phyloP scores from a whole-genome alignment of 129 eudicot genomes.

The Flaveria linearis region DNA sequence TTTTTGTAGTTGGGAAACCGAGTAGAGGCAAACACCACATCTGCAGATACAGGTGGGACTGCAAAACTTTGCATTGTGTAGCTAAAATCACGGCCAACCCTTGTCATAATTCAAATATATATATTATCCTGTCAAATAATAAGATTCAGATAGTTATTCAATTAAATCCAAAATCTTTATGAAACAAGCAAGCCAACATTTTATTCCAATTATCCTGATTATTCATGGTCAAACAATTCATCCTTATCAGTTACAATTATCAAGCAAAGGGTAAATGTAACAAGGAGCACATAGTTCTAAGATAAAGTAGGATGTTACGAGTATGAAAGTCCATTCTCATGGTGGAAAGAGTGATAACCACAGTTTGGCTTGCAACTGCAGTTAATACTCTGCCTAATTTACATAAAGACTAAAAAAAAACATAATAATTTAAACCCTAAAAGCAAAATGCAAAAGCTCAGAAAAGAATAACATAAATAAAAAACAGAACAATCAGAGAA shows the following conservation, averaged over 20 bases:
- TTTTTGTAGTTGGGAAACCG: slow-evolving; percentile 73
- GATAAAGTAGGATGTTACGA: too few species aligned
- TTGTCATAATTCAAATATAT: slow-evolving; percentile 50
- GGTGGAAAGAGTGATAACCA: neutral
- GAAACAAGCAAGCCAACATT: slow-evolving; percentile 20
- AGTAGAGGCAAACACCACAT: slow-evolving; percentile 72
- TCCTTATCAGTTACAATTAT: neutral
- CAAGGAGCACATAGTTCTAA: neutral
- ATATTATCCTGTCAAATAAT: slow-evolving; percentile 15
- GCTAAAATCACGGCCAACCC: slow-evolving; percentile 69
- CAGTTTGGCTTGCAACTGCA: neutral
- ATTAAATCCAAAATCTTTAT: slow-evolving; percentile 23
- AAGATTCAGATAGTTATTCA: slow-evolving; percentile 1
- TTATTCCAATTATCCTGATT: neutral
- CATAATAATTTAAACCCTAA: slow-evolving; percentile 24
- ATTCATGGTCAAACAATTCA: slow-evolving; percentile 21
- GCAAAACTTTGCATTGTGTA: slow-evolving; percentile 66
- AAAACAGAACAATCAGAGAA: too few species aligned
- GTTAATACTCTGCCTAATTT: neutral
- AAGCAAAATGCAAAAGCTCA: slow-evolving; percentile 1
- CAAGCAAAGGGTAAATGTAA: neutral
- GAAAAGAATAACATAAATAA: too few species aligned
- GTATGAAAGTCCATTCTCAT: too few species aligned
- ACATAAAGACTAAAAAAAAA: neutral
- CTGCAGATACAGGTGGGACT: slow-evolving; percentile 79